Evolutionary conservation across 1,284 basidiomycete genomes (phyloP).

Genomic region (Neolentinus lepideus): DNA sequence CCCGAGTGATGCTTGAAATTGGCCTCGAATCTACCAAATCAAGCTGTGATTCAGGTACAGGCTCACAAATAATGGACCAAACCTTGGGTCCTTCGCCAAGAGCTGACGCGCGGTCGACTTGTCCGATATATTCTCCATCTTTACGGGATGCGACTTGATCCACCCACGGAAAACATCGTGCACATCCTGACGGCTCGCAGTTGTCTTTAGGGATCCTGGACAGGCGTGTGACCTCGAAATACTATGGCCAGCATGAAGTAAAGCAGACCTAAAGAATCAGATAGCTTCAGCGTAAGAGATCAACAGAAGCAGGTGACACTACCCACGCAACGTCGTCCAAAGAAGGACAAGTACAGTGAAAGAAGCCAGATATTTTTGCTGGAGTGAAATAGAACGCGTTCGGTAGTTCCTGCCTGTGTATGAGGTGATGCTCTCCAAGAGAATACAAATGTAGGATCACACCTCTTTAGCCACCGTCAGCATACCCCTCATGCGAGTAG

Average conservation of each 20-base stretch:
- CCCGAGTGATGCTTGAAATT: constrained; percentile 72
- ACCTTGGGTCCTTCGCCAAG: constrained; percentile 64
- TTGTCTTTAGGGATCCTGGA: constrained; percentile 88
- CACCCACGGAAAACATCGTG: constrained; percentile 83
- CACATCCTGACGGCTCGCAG: constrained; percentile 66
- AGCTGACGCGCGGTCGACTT: constrained; percentile 62
- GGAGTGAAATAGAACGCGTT: constrained; percentile 92
- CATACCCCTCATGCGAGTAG: constrained; percentile 91
- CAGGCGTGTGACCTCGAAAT: constrained; percentile 89
- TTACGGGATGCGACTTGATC: constrained; percentile 79
- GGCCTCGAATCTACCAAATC: constrained; percentile 48
- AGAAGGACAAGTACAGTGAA: constrained; percentile 78
- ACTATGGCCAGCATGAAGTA: constrained; percentile 80
- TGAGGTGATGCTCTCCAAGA: no score
- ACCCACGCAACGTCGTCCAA: constrained; percentile 71
- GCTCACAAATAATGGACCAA: constrained; percentile 12
- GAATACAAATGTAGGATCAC: constrained; percentile 13
- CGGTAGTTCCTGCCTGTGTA: constrained; percentile 58
- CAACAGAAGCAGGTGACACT: background rate
- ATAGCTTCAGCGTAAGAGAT: constrained; percentile 9
- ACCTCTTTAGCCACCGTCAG: constrained; percentile 85
- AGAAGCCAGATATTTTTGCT: constrained; percentile 71
- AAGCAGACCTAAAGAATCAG: constrained; percentile 58
- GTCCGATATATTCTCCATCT: constrained; percentile 71
- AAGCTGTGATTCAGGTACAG: background rate